Conservation (phyloP, 345 rosid genomes). For the Hirschfeldia incana region DNA sequence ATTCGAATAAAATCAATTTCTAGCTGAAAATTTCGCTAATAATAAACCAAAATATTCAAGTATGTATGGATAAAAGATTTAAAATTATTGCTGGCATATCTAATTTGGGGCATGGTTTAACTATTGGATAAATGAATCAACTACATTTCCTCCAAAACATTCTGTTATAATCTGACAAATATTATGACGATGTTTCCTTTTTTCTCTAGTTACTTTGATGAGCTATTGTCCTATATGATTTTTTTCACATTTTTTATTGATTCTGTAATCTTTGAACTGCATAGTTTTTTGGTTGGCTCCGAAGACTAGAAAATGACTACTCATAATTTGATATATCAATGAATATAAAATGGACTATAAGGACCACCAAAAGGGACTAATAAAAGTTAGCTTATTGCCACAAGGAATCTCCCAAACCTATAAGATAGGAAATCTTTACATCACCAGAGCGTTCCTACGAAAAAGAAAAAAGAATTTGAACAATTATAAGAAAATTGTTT, state of each 20-base stretch:
- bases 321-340: background rate
- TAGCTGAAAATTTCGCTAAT: conserved; percentile 1
- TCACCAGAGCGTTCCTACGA: conserved; percentile 1
- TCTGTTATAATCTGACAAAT: background rate
- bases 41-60: background rate
- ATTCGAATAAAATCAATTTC: background rate
- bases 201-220: background rate
- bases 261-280: background rate
- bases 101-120: conserved; percentile 1
- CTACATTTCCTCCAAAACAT: background rate
- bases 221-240: background rate
- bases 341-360: background rate
- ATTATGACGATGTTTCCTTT: background rate
- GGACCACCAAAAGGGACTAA: background rate
- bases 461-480: background rate
- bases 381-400: background rate
- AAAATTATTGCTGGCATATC: background rate
- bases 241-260: background rate
- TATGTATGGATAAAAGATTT: background rate
- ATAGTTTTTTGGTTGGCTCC: background rate
- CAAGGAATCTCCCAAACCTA: conserved; percentile 5
- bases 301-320: background rate
- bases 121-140: background rate
- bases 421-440: background rate
- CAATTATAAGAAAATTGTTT: background rate